Evolutionary conservation across 2,329 filamentous ascomycete species (phyloP).

Genomic region (Cladophialophora chaetospira): DNA sequence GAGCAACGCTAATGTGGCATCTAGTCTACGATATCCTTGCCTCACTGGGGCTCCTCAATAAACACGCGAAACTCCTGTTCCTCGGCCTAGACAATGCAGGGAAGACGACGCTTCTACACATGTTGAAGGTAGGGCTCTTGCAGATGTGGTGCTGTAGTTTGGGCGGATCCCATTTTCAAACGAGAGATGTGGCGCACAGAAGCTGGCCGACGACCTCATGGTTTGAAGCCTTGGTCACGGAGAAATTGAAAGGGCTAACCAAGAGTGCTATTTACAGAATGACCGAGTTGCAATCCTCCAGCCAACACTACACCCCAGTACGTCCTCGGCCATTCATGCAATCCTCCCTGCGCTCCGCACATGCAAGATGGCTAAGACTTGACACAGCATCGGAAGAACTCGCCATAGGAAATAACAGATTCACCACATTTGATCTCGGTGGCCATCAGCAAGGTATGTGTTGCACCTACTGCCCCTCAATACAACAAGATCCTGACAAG

Average conservation of each 20-base stretch:
- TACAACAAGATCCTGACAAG: background rate
- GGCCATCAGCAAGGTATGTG: conserved; percentile 82
- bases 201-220: background rate
- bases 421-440: conserved; percentile 91
- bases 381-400: conserved; percentile 80
- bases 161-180: background rate
- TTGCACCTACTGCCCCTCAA: background rate
- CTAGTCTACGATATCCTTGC: conserved; percentile 87
- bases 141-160: background rate
- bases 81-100: conserved; percentile 91
- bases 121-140: conserved; percentile 76
- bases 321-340: conserved; percentile 41
- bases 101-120: conserved; percentile 91
- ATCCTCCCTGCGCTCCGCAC: background rate
- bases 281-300: conserved; percentile 89
- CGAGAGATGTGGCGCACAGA: background rate
- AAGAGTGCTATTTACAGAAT: too few species aligned
- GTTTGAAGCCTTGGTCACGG: conserved; percentile 3
- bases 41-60: conserved; percentile 85
- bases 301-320: conserved; percentile 89
- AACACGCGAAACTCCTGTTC: conserved; percentile 93
- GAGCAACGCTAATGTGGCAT: conserved; percentile 12
- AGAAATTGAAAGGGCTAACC: too few species aligned
- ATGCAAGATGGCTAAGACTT: background rate
- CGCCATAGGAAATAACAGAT: conserved; percentile 88